Conservation (phyloP, 2,329 filamentous ascomycete genomes). For the Periconia digitata region DNA sequence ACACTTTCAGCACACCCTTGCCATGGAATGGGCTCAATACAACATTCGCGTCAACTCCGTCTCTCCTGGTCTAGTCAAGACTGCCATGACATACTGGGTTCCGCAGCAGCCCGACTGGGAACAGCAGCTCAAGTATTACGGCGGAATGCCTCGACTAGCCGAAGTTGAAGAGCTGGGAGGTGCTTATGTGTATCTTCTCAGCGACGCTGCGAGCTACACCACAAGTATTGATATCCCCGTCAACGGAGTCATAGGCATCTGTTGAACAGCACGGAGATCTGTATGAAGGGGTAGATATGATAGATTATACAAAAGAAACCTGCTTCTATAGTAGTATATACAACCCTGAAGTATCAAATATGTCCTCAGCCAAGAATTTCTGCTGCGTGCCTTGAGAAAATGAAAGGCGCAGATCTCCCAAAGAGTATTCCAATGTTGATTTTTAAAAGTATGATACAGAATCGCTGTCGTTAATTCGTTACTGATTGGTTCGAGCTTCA, state of each 20-base stretch:
- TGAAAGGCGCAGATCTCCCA: too few species aligned
- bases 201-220: constrained; percentile 55
- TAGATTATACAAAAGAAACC: too few species aligned
- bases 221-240: constrained; percentile 55
- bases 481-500: neutral
- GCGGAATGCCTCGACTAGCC: constrained; percentile 58
- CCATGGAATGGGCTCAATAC: constrained; percentile 45
- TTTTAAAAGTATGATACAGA: too few species aligned
- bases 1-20: constrained; percentile 46
- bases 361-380: too few species aligned
- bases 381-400: too few species aligned
- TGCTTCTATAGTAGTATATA: too few species aligned
- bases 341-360: too few species aligned
- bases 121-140: constrained; percentile 60
- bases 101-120: constrained; percentile 58
- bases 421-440: too few species aligned
- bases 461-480: too few species aligned
- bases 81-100: constrained; percentile 49
- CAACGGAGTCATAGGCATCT: constrained; percentile 35
- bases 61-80: constrained; percentile 41
- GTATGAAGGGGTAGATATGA: neutral
- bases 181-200: constrained; percentile 60
- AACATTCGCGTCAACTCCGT: constrained; percentile 43
- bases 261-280: constrained; percentile 8
- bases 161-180: constrained; percentile 58